These are phyloP conservation scores for Gentiana dahurica DNA, from an alignment of 257 asterid species.

Conservation along the genomic window DNA sequence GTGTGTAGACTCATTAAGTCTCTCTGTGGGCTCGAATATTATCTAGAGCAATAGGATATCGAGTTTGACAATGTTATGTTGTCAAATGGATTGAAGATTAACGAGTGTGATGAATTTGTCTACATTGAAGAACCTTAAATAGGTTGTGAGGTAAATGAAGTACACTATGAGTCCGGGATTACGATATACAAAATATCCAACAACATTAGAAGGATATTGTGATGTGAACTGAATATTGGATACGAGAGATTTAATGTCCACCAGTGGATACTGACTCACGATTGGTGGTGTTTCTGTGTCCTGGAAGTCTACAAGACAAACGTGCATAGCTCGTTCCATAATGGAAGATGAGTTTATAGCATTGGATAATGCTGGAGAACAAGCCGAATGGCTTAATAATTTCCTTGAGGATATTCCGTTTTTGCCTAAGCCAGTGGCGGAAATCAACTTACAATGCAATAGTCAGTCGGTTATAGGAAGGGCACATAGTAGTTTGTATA, in stretches of 20 bases:
- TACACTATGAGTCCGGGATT: background rate
- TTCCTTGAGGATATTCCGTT: background rate
- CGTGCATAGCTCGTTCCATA: background rate
- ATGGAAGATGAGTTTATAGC: background rate
- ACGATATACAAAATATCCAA: background rate
- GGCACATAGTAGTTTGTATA: background rate
- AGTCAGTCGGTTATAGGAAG: constrained; percentile 1
- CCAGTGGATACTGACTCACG: background rate
- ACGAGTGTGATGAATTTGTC: too few relatives aligned
- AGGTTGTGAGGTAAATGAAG: background rate
- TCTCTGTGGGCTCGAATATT: too few relatives aligned
- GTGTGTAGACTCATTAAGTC: too few relatives aligned
- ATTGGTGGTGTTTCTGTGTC: background rate
- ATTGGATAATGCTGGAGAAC: background rate
- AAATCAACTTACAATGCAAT: background rate
- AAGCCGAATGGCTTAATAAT: background rate
- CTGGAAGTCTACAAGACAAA: constrained; percentile 3
- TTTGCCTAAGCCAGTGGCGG: background rate
- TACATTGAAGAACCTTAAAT: background rate
- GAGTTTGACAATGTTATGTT: too few relatives aligned
- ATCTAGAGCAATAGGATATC: too few relatives aligned
- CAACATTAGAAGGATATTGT: background rate
- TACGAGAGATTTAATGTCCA: background rate
- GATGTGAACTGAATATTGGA: constrained; percentile 1
- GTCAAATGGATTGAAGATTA: too few relatives aligned